Conservation (phyloP, 352 stramenopile genomes). For the Globisporangium alternatum region DNA sequence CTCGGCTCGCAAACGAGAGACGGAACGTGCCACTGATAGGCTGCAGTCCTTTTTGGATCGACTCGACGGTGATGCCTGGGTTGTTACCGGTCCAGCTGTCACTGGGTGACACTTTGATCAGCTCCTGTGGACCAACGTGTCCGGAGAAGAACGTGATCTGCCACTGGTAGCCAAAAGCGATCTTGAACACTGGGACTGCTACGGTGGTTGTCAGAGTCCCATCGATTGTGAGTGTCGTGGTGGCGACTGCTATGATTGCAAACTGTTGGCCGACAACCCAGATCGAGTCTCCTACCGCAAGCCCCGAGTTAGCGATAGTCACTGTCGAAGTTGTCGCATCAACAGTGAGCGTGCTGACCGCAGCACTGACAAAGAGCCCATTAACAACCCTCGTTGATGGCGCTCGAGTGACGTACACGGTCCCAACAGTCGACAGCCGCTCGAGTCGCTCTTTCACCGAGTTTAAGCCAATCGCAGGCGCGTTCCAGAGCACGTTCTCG, state of each 20-base stretch:
- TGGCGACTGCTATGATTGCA: constrained; percentile 21
- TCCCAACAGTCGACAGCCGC: constrained; percentile 58
- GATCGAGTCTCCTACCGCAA: constrained; percentile 34
- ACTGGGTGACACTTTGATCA: constrained; percentile 81
- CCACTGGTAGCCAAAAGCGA: constrained; percentile 70
- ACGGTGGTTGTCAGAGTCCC: constrained; percentile 21
- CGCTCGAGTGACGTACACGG: constrained; percentile 47
- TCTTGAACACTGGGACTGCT: constrained; percentile 63
- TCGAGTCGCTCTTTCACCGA: constrained; percentile 75
- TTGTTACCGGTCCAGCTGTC: constrained; percentile 95
- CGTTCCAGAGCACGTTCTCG: constrained; percentile 70
- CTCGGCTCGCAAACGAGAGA: constrained; percentile 60
- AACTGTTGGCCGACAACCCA: constrained; percentile 53
- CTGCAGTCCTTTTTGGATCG: constrained; percentile 80
- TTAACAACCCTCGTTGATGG: constrained; percentile 41
- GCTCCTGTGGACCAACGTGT: constrained; percentile 80
- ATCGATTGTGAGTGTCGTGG: constrained; percentile 20
- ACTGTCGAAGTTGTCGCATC: constrained; percentile 24
- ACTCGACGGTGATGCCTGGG: constrained; percentile 78
- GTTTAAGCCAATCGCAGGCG: constrained; percentile 40
- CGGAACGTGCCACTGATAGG: constrained; percentile 92
- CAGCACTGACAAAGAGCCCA: constrained; percentile 33
- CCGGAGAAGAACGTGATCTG: constrained; percentile 71
- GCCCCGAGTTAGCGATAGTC: constrained; percentile 18
- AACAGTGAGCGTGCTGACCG: constrained; percentile 29